Evolutionary conservation across 2,329 filamentous ascomycete genomes (phyloP).

Genomic region (Dactylellina leptospora): DNA sequence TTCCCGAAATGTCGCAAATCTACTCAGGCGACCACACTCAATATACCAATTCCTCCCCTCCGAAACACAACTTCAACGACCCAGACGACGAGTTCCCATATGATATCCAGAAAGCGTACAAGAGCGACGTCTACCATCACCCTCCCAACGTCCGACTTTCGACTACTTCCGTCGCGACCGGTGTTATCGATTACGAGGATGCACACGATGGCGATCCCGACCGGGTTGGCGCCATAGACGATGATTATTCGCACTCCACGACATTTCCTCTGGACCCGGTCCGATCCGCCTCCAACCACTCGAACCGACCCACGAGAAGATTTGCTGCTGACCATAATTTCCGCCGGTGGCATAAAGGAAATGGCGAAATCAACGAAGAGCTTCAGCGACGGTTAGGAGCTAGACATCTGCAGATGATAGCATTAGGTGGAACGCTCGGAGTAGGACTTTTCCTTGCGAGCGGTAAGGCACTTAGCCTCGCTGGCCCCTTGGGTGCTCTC

Average conservation of each 20-base stretch:
- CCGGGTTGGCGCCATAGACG: slow-evolving; percentile 49
- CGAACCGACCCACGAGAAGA: slow-evolving; percentile 37
- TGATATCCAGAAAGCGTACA: slow-evolving; percentile 48
- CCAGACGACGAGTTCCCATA: slow-evolving; percentile 46
- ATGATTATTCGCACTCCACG: slow-evolving; percentile 52
- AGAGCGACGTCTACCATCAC: slow-evolving; percentile 49
- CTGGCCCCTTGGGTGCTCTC: slow-evolving; percentile 62
- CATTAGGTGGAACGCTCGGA: slow-evolving; percentile 62
- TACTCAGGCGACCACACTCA: slow-evolving; percentile 50
- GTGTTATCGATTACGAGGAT: slow-evolving; percentile 52
- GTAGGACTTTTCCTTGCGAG: slow-evolving; percentile 64
- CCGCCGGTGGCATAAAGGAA: slow-evolving; percentile 40
- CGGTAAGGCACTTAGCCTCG: slow-evolving; percentile 62
- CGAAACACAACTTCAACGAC: slow-evolving; percentile 52
- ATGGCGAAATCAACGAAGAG: slow-evolving; percentile 42
- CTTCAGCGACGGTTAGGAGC: slow-evolving; percentile 54
- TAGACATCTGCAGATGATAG: slow-evolving; percentile 62
- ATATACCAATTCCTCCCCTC: slow-evolving; percentile 41
- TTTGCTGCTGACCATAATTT: slow-evolving; percentile 47
- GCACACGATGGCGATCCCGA: slow-evolving; percentile 52
- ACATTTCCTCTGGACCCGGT: slow-evolving; percentile 43
- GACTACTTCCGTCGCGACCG: slow-evolving; percentile 51
- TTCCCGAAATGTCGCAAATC: slow-evolving; percentile 49
- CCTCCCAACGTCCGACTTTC: slow-evolving; percentile 45
- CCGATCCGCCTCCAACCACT: slow-evolving; percentile 50